These are phyloP conservation scores for Rasamsonia emersonii DNA, from an alignment of 2,329 filamentous ascomycete genomes.

Conservation along the genomic window DNA sequence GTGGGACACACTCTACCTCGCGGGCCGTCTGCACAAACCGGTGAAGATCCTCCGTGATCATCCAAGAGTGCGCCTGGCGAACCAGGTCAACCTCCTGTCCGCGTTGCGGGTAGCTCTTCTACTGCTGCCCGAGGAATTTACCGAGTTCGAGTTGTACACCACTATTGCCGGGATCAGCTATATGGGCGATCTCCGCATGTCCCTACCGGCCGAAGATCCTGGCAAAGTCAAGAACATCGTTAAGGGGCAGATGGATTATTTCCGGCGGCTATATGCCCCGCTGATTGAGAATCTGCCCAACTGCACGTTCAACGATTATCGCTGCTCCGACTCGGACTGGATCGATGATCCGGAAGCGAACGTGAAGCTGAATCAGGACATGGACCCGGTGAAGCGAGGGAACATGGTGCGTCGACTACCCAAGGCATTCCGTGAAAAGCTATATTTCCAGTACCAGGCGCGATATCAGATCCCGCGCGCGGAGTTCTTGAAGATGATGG, in stretches of 20 bases:
- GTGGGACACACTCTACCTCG: conserved; percentile 95
- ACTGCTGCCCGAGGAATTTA: conserved; percentile 74
- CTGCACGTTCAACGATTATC: conserved; percentile 62
- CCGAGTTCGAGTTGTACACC: conserved; percentile 77
- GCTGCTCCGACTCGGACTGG: conserved; percentile 53
- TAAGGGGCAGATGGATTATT: conserved; percentile 79
- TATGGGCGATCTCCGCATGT: conserved; percentile 93
- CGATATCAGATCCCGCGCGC: conserved; percentile 76
- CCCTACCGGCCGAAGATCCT: conserved; percentile 79
- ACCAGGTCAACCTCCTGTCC: conserved; percentile 90
- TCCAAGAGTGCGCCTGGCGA: conserved; percentile 81
- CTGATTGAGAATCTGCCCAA: conserved; percentile 87
- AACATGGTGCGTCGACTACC: conserved; percentile 96
- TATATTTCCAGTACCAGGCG: conserved; percentile 92
- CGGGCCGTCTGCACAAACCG: conserved; percentile 89
- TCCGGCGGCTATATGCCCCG: conserved; percentile 82
- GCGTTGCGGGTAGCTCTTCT: conserved; percentile 84
- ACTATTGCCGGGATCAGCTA: conserved; percentile 92
- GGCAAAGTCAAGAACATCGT: conserved; percentile 94
- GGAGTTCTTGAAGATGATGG: conserved; percentile 80
- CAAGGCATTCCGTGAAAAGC: conserved; percentile 71
- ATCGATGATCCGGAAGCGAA: conserved; percentile 55
- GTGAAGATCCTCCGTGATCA: conserved; percentile 97
- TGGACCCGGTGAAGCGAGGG: conserved; percentile 80
- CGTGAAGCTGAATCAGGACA: conserved; percentile 70